Percentiles rank a stretch among this genome's conserved stretches.
These are phyloP conservation scores for Aspergillus aculeatus DNA, from an alignment of 2,329 filamentous ascomycete species.

Conservation along the genomic window DNA sequence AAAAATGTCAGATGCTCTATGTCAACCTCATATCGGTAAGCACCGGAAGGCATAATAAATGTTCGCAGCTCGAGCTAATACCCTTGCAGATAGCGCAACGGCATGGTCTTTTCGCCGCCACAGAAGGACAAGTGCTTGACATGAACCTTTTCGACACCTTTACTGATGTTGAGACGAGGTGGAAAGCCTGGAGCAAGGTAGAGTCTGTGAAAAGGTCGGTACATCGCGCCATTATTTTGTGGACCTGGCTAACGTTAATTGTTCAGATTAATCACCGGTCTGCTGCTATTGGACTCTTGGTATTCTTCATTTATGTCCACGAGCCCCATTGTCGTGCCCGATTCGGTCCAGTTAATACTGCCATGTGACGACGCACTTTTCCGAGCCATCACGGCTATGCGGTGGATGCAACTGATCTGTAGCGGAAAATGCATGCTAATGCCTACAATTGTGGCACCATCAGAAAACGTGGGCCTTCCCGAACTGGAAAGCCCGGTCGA, in stretches of 20 bases:
- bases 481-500: conserved; percentile 33
- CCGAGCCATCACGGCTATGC: conserved; percentile 38
- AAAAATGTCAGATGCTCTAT: conserved; percentile 53
- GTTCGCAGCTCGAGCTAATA: conserved; percentile 5
- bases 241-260: background rate
- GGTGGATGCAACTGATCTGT: conserved; percentile 39
- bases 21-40: conserved; percentile 48
- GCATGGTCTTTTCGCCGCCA: conserved; percentile 51
- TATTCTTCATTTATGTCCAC: conserved; percentile 49
- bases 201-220: conserved; percentile 52
- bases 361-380: conserved; percentile 49
- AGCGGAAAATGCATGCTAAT: conserved; percentile 35
- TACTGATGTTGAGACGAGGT: conserved; percentile 47
- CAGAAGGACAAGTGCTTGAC: conserved; percentile 45
- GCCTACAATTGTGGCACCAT: conserved; percentile 35
- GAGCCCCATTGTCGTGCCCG: conserved; percentile 48
- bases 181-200: conserved; percentile 55
- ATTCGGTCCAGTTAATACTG: conserved; percentile 48
- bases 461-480: conserved; percentile 37
- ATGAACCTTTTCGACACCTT: conserved; percentile 44
- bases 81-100: conserved; percentile 43
- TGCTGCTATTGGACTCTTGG: conserved; percentile 50
- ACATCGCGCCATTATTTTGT: background rate
- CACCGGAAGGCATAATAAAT: background rate
- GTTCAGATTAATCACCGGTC: conserved; percentile 44